A percentile compares a stretch with the other conserved stretches of the same genome.
These are phyloP conservation scores for Xylaria palmicola DNA, from an alignment of 495 filamentous ascomycete species.

Conservation along the genomic window DNA sequence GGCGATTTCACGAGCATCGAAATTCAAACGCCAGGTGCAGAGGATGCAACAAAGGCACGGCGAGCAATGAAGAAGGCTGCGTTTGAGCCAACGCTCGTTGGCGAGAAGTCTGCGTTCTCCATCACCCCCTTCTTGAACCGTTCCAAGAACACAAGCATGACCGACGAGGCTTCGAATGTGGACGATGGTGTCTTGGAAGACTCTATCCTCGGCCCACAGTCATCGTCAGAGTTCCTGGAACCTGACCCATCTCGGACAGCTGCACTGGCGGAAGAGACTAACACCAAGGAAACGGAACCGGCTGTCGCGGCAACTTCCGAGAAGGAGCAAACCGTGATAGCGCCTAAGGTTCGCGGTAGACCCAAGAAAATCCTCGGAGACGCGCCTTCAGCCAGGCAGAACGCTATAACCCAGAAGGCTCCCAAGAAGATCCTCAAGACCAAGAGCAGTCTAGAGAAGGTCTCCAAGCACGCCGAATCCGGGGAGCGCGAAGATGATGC, in stretches of 20 bases:
- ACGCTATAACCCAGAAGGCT: constrained; percentile 31
- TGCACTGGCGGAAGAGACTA: background rate
- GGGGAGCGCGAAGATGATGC: constrained; percentile 18
- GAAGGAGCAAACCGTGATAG: constrained; percentile 21
- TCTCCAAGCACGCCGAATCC: constrained; percentile 46
- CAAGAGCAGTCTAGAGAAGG: constrained; percentile 43
- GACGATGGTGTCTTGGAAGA: constrained; percentile 24
- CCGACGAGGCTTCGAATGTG: constrained; percentile 20
- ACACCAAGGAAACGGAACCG: constrained; percentile 10
- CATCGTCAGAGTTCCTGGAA: background rate
- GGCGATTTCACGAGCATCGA: constrained; percentile 36
- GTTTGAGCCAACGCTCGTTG: constrained; percentile 56
- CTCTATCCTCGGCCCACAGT: constrained; percentile 20
- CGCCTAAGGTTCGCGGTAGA: constrained; percentile 40
- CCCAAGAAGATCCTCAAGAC: constrained; percentile 30
- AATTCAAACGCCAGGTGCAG: constrained; percentile 36
- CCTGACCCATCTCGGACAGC: background rate
- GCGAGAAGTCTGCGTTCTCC: constrained; percentile 87
- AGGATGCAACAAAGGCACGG: constrained; percentile 31
- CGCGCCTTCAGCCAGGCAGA: constrained; percentile 42
- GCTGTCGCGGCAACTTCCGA: constrained; percentile 8
- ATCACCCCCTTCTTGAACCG: constrained; percentile 91
- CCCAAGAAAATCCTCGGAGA: constrained; percentile 40
- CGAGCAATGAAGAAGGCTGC: constrained; percentile 51
- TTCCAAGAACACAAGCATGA: constrained; percentile 52